Evolutionary conservation across 495 filamentous ascomycete genomes (phyloP), one percentile per base, ranked within the genome.

Genomic region (Amorphotheca resinae): DNA sequence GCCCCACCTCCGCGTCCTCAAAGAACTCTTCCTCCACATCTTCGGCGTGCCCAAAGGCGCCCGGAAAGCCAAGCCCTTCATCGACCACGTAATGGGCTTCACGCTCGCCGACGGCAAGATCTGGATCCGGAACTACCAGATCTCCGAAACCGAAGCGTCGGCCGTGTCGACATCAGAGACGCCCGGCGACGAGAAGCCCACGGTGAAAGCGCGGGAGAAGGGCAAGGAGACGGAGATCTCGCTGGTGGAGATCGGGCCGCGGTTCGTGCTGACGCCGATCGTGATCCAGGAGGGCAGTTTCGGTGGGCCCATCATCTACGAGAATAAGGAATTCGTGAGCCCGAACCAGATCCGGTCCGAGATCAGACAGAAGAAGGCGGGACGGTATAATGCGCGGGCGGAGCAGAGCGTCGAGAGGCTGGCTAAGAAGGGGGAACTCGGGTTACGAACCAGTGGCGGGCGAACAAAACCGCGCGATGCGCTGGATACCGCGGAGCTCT

Each of bases 301-400:
- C 52, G 91, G 91, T 40, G 91, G 91, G 0, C 93, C 93, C 1
- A 84, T 96, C 42, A 88, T 98, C 49, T 96, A 94, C 66, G 87
- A 96, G 73, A 98, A 98, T 62, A 93, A 91, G 71, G 84, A 95
- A 55, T 98, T 95, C 56, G 85, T 98, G 41, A 87, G 80, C 52
- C 93, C 91, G 22, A 98, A 98, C 68, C 87, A 94, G 62, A 77
- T 98, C 48, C 73, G 91, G 43, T 64, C 82, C 16, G 91, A 95
- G 41, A 53, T 93, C 45, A 67, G 85, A 46, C 63, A 76, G 58
- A 64, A 67, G 51, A 84, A 84, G 66, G 87, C 89, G 12, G 69
- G 76, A 18, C 76, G 76, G 43, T 84, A 91, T 56, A 79, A 82
- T 38, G 60, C 66, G 34, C 69, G 91, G 35, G 73, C 75, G 15